Evolutionary conservation across 345 rosid genomes (phyloP).

Genomic region (Corchorus capsularis): DNA sequence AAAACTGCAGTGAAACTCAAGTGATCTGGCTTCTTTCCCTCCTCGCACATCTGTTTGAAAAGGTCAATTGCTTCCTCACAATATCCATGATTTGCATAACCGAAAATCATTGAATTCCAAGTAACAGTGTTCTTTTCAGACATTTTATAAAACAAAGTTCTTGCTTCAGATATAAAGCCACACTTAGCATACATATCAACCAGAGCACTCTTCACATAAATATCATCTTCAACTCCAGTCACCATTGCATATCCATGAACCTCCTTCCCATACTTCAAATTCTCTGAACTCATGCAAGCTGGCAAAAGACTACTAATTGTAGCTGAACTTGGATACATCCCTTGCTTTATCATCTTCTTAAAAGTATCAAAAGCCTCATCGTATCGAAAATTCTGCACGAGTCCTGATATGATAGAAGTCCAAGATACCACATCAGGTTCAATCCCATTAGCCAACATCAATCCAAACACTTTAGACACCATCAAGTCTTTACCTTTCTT

Average conservation of each 20-base stretch:
- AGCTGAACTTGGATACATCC: conserved; percentile 57
- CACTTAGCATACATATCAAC: conserved; percentile 88
- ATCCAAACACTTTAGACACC: conserved; percentile 45
- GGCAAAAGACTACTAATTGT: conserved; percentile 76
- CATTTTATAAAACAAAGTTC: conserved; percentile 52
- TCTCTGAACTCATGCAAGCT: conserved; percentile 55
- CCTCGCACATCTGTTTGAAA: conserved; percentile 64
- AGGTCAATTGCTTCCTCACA: conserved; percentile 67
- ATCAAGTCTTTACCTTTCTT: conserved; percentile 47
- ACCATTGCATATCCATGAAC: conserved; percentile 46
- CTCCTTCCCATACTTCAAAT: conserved; percentile 63
- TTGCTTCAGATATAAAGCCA: conserved; percentile 63
- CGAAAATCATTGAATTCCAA: conserved; percentile 92
- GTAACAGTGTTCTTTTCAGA: conserved; percentile 57
- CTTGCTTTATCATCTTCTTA: conserved; percentile 52
- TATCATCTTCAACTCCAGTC: conserved; percentile 59
- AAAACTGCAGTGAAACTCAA: conserved; percentile 78
- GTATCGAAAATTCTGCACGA: conserved; percentile 62
- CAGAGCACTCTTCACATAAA: conserved; percentile 72
- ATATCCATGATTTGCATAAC: conserved; percentile 75
- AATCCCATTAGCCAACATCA: conserved; percentile 52
- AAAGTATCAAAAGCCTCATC: conserved; percentile 60
- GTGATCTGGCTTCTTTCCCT: conserved; percentile 60
- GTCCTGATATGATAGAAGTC: conserved; percentile 81
- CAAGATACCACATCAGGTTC: conserved; percentile 78